These are phyloP conservation scores for Chaetothyriales sp. DNA, from an alignment of 2,329 filamentous ascomycete species.

Conservation along the genomic window DNA sequence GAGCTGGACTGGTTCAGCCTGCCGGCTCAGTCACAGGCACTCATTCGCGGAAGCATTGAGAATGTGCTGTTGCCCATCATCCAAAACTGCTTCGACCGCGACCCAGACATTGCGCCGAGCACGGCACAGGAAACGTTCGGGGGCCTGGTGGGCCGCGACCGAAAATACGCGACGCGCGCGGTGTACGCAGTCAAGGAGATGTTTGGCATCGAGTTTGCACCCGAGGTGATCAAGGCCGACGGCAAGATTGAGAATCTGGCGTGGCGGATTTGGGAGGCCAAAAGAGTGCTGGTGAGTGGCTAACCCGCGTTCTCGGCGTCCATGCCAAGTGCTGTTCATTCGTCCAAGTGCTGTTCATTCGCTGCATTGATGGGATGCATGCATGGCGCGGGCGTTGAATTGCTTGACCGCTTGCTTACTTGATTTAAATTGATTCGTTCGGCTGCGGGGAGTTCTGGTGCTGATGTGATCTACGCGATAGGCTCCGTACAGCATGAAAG, in stretches of 20 bases:
- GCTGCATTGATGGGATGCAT: not conserved
- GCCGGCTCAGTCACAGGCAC: conserved; percentile 38
- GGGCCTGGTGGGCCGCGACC: conserved; percentile 67
- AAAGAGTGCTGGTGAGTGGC: conserved; percentile 70
- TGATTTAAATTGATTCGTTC: not conserved
- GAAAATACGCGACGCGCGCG: conserved; percentile 77
- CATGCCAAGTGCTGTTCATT: too few species aligned
- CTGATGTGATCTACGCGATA: conserved; percentile 20
- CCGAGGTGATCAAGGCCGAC: conserved; percentile 82
- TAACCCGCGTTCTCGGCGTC: not conserved
- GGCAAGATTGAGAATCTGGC: conserved; percentile 80
- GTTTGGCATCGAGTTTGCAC: conserved; percentile 91
- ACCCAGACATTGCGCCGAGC: conserved; percentile 77
- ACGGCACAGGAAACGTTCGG: conserved; percentile 73
- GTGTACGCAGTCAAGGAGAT: conserved; percentile 92
- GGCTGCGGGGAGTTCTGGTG: not conserved
- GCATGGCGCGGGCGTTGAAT: too few species aligned
- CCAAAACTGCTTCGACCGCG: conserved; percentile 81
- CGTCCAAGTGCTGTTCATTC: too few species aligned
- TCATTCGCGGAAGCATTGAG: conserved; percentile 60
- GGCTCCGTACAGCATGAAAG: conserved; percentile 61
- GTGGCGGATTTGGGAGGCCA: conserved; percentile 90
- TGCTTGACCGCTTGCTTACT: too few species aligned
- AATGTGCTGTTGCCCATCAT: conserved; percentile 66
- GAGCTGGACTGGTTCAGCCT: conserved; percentile 8